Percentiles rank a stretch among this genome's conserved stretches.
Conservation (phyloP, 192 early-diverging fungal genomes). For the Anaeromyces robustus region DNA sequence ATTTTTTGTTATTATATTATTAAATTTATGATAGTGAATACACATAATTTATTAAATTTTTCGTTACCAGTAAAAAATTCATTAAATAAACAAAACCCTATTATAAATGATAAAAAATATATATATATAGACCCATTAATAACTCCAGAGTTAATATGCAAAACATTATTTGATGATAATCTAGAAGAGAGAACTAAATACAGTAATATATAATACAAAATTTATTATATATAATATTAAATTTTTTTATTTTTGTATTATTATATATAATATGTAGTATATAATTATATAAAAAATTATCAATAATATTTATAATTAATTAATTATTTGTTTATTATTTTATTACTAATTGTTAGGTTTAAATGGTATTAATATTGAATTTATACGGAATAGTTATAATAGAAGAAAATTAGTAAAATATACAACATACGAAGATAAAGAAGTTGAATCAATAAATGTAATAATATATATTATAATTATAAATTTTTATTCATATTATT, state of each 20-base stretch:
- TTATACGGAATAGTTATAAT: background rate
- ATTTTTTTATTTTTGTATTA: too few relatives aligned
- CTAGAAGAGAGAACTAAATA: background rate
- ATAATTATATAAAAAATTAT: too few relatives aligned
- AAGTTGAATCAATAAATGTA: background rate
- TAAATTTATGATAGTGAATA: background rate
- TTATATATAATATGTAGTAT: too few relatives aligned
- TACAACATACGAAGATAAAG: background rate
- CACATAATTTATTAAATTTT: background rate
- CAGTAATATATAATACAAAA: background rate
- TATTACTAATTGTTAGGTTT: too few relatives aligned
- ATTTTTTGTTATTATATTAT: background rate
- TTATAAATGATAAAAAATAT: background rate
- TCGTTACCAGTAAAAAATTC: background rate
- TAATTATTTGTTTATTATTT: too few relatives aligned
- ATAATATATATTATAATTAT: too few relatives aligned
- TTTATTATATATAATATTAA: background rate
- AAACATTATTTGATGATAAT: background rate
- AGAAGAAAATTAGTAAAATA: background rate
- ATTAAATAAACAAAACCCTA: background rate
- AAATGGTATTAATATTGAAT: background rate
- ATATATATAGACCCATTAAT: background rate
- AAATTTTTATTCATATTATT: too few relatives aligned
- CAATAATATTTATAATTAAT: too few relatives aligned
- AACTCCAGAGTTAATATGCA: background rate